Conservation (phyloP, 257 asterid genomes). For the Solanum megistacrolobum region DNA sequence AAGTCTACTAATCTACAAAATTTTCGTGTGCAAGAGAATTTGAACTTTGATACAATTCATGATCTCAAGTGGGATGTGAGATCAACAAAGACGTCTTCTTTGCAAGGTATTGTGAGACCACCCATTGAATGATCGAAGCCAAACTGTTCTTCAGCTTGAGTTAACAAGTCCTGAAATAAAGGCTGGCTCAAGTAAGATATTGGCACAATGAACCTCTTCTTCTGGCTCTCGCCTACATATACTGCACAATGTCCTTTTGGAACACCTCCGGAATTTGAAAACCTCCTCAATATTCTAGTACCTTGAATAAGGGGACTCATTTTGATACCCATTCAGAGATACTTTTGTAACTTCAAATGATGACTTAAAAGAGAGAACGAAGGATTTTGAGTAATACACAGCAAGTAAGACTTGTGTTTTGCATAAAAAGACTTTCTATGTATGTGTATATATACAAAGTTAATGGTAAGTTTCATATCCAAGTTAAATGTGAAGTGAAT, state of each 20-base stretch:
- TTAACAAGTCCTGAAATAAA: too few species aligned
- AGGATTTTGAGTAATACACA: neutral
- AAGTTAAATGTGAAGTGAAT: neutral
- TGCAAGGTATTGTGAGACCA: neutral
- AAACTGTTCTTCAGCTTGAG: neutral
- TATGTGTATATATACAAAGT: neutral
- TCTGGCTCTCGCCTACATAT: too few species aligned
- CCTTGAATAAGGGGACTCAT: neutral
- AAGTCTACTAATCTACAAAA: neutral
- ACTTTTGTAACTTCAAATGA: neutral
- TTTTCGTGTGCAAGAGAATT: neutral
- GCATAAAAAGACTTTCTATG: neutral
- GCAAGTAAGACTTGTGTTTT: too few species aligned
- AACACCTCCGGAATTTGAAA: neutral
- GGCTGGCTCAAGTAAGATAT: too few species aligned
- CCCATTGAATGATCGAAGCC: neutral
- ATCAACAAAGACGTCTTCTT: neutral
- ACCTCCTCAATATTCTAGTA: neutral
- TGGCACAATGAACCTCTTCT: too few species aligned
- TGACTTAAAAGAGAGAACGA: neutral
- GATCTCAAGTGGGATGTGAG: neutral
- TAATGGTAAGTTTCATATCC: neutral
- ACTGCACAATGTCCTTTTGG: neutral
- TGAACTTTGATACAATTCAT: neutral
- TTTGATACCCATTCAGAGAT: neutral